These are phyloP conservation scores for Podaxis sp. DNA, from an alignment of 768 basidiomycete species.

Conservation along the genomic window DNA sequence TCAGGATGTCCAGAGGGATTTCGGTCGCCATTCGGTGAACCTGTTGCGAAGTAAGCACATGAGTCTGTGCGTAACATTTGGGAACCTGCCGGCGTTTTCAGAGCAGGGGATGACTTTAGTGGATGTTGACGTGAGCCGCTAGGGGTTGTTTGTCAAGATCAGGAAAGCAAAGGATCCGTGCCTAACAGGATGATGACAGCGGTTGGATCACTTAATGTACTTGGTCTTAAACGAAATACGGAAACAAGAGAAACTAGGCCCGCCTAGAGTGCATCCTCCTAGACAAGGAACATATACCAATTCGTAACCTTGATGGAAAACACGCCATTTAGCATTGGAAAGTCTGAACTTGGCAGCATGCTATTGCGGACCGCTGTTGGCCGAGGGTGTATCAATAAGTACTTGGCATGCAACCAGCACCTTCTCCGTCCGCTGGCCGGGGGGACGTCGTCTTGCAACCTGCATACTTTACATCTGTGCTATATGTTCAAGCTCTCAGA, in stretches of 20 bases:
- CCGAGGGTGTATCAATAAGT: neutral
- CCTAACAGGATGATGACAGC: no score
- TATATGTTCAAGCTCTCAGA: slow-evolving; percentile 61
- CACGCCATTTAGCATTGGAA: neutral
- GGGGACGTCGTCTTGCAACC: slow-evolving; percentile 61
- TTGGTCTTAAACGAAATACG: no score
- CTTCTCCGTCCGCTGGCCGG: slow-evolving; percentile 50
- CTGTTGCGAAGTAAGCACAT: neutral
- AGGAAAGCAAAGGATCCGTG: no score
- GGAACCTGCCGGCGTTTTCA: neutral
- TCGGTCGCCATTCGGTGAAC: neutral
- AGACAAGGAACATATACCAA: neutral
- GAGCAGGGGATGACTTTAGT: neutral
- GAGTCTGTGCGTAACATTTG: neutral
- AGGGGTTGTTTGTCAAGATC: no score
- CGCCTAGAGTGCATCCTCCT: neutral
- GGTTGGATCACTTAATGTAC: no score
- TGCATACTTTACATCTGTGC: slow-evolving; percentile 72
- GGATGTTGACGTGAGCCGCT: neutral
- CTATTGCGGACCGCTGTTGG: neutral
- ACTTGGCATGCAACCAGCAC: slow-evolving; percentile 38
- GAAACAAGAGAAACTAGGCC: no score
- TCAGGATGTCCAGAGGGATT: neutral
- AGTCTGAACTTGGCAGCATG: neutral
- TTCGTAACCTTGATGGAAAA: neutral